Evolutionary conservation across 805 yeast genomes (phyloP).

Genomic region (Cyberlindnera veronae): DNA sequence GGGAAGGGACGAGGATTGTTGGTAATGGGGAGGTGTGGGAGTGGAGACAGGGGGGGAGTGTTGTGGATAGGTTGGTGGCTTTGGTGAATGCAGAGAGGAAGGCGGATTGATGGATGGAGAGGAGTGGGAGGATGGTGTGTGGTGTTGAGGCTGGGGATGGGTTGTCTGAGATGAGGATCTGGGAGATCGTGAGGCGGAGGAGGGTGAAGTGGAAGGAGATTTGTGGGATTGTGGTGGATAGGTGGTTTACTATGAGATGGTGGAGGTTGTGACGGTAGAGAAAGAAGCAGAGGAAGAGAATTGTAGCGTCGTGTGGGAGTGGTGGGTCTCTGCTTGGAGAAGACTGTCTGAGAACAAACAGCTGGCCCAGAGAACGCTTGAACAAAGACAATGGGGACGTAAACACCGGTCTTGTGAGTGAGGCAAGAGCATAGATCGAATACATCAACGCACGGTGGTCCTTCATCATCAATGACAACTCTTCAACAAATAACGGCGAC

Average conservation of each 20-base stretch:
- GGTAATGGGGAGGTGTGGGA: conserved; percentile 12
- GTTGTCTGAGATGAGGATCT: conserved; percentile 1
- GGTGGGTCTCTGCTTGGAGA: neutral
- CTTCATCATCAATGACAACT: conserved; percentile 5
- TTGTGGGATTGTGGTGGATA: conserved; percentile 1
- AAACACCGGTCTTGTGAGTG: neutral
- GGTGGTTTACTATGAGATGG: conserved; percentile 1
- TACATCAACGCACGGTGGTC: conserved; percentile 3
- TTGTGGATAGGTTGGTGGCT: conserved; percentile 1
- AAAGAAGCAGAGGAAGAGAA: conserved; percentile 11
- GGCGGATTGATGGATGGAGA: conserved; percentile 11
- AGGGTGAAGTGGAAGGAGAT: conserved; percentile 11
- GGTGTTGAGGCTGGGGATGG: conserved; percentile 2
- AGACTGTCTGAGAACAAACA: neutral
- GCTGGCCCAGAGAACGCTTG: conserved; percentile 4
- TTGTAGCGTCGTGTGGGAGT: conserved; percentile 2
- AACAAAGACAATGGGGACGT: conserved; percentile 2
- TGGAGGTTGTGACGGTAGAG: conserved; percentile 8
- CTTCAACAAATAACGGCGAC: conserved; percentile 3
- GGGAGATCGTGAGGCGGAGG: conserved; percentile 9
- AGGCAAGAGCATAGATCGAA: conserved; percentile 4
- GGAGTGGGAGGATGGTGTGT: conserved; percentile 8
- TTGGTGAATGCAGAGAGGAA: conserved; percentile 7
- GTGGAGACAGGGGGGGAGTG: neutral
- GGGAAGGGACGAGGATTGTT: conserved; percentile 5